Percentiles rank a stretch among this genome's conserved stretches.
These are phyloP conservation scores for Scutellaria baicalensis DNA, from an alignment of 257 asterid species.

Conservation along the genomic window DNA sequence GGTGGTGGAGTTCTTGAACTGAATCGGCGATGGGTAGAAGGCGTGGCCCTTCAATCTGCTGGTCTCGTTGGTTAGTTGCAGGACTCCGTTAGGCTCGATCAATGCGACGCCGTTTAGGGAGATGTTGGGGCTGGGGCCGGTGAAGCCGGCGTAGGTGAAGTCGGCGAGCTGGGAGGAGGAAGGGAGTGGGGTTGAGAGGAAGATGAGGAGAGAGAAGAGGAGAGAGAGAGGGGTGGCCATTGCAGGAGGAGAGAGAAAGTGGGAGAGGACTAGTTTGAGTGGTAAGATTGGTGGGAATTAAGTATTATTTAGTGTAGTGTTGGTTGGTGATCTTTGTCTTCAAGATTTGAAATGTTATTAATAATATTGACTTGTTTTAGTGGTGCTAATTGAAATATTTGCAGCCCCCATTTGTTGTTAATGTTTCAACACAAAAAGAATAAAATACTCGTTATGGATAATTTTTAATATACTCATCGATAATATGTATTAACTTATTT, in stretches of 20 bases:
- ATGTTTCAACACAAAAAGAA: too few species aligned
- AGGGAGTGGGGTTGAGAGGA: constrained; percentile 18
- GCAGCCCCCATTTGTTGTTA: too few species aligned
- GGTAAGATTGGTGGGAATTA: background rate
- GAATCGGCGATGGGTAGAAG: constrained; percentile 38
- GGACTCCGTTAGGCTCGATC: constrained; percentile 29
- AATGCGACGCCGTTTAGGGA: constrained; percentile 33
- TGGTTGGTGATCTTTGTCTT: background rate
- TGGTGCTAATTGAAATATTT: too few species aligned
- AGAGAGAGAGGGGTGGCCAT: constrained; percentile 22
- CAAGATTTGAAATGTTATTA: background rate
- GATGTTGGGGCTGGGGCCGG: constrained; percentile 17
- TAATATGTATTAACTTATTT: too few species aligned
- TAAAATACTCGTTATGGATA: too few species aligned
- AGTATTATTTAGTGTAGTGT: background rate
- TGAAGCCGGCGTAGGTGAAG: constrained; percentile 36
- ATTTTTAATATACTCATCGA: too few species aligned
- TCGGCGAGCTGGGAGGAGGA: constrained; percentile 29
- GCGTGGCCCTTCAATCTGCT: constrained; percentile 44
- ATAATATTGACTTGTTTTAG: background rate
- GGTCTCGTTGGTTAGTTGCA: constrained; percentile 46
- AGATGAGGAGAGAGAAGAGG: constrained; percentile 18
- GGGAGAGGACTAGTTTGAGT: background rate
- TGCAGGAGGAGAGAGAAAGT: background rate
- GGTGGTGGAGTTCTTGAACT: constrained; percentile 43